Evolutionary conservation across 345 rosid species (phyloP), one percentile per base, ranked within the genome.

Genomic region (Heritiera fomes): DNA sequence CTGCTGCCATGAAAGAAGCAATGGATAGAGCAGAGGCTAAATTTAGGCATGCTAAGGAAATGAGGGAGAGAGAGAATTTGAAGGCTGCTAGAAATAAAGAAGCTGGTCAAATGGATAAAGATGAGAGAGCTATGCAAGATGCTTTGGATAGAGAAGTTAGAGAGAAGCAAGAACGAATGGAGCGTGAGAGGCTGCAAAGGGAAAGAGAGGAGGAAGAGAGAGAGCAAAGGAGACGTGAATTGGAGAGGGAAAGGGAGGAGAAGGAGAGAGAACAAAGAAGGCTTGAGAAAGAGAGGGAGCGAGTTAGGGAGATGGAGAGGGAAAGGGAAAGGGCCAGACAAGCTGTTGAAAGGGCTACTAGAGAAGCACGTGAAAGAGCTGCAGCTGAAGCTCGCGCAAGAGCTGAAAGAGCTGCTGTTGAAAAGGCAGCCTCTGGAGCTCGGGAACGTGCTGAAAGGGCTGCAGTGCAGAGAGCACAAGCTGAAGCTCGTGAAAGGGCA

Each of bases 401-500:
- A 88, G 93, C 92, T 76, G 97, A 94, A 83, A 89, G 94, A 86
- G 94, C 93, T 80, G 95, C 97, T 85, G 95, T 86, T 72, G 97
- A 52, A 45, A 95, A 91, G 84, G 97, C 75, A 71, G 71, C 91
- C 71, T 79, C 93, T 15, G 97, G 87, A 79, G 97, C 97, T 66
- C 90, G 99, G 66, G 94, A 87, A 79, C 92, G 99, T 46, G 93
- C 98, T 8, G 98, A 88, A 85, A 88, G 97, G 86, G 90, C 91
- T 61, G 98, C 98, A 8, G 98, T 96, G 78, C 95, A 88, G 78
- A 90, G 99, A 87, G 99, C 89, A 20, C 95, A 92, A 78, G 93
- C 97, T 71, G 99, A 96, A 89, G 99, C 98, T 69, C 97, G 98
- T 82, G 97, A 92, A 87, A 90, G 99, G 82, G 97, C 98, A 76